Percentiles rank a stretch among this genome's conserved stretches.
Evolutionary conservation across 1,284 basidiomycete species (phyloP).

Genomic region (Heterobasidion occidentale): DNA sequence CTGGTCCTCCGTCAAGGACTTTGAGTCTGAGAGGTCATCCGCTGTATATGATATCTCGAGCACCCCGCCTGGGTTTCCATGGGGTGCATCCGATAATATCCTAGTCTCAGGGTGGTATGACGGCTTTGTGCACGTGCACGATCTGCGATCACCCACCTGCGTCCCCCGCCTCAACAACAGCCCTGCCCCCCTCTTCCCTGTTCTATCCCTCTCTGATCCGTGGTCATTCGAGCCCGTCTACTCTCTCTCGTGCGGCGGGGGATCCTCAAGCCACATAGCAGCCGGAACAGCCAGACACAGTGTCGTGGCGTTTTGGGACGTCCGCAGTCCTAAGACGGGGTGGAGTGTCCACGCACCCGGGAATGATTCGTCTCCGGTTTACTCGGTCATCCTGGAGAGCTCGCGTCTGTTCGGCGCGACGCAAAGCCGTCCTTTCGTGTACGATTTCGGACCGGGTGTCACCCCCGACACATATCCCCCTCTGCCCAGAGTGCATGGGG

Average conservation of each 20-base stretch:
- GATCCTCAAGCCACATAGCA: constrained; percentile 51
- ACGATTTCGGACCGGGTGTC: constrained; percentile 68
- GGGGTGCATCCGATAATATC: constrained; percentile 62
- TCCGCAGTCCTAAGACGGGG: constrained; percentile 47
- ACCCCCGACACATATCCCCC: constrained; percentile 47
- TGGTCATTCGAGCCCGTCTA: constrained; percentile 69
- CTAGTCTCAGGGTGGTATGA: constrained; percentile 78
- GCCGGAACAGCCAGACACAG: constrained; percentile 69
- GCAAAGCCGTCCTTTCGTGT: constrained; percentile 64
- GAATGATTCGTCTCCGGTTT: constrained; percentile 69
- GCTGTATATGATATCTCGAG: constrained; percentile 63
- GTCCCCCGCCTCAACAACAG: constrained; percentile 16
- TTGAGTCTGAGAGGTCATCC: constrained; percentile 26
- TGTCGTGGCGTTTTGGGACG: constrained; percentile 72
- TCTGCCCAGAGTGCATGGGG: constrained; percentile 22
- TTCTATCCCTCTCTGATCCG: constrained; percentile 53
- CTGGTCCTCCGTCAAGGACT: constrained; percentile 23
- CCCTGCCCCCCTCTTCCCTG: constrained; percentile 36
- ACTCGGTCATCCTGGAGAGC: constrained; percentile 60
- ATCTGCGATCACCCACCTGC: constrained; percentile 42
- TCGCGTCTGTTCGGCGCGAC: constrained; percentile 69
- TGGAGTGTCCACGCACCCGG: constrained; percentile 74
- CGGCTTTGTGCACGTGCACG: constrained; percentile 60
- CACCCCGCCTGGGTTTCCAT: constrained; percentile 50
- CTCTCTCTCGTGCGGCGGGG: constrained; percentile 61